Evolutionary conservation across 2,329 filamentous ascomycete species (phyloP).

Genomic region (Aspergillus sp.): DNA sequence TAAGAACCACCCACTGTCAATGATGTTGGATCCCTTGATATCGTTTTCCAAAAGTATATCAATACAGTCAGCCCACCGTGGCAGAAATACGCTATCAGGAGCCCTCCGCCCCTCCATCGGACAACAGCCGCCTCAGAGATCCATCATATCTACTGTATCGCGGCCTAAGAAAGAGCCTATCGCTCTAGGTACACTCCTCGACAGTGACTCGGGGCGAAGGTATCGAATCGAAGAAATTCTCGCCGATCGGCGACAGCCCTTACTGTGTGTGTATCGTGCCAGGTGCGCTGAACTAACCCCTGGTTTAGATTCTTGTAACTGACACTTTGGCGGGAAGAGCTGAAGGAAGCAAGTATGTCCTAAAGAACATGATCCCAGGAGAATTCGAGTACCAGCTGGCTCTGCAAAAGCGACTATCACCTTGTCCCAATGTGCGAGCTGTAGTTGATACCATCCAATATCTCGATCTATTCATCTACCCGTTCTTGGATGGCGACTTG

Average conservation of each 20-base stretch:
- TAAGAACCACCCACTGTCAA: too few relatives aligned
- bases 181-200: not conserved
- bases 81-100: too few relatives aligned
- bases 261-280: constrained; percentile 8
- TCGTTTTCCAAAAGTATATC: too few relatives aligned
- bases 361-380: constrained; percentile 25
- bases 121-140: too few relatives aligned
- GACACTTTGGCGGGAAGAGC: constrained; percentile 7
- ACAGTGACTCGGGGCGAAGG: not conserved
- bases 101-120: too few relatives aligned
- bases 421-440: constrained; percentile 26
- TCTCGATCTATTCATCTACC: too few relatives aligned
- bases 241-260: not conserved
- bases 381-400: constrained; percentile 30
- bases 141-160: too few relatives aligned
- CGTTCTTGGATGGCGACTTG: too few relatives aligned
- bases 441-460: too few relatives aligned
- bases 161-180: too few relatives aligned
- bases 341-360: not conserved
- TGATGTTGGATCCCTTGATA: too few relatives aligned
- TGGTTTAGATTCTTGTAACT: not conserved
- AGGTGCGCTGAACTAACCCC: not conserved
- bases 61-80: too few relatives aligned
- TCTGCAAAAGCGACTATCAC: constrained; percentile 22
- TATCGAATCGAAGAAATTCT: constrained; percentile 8